Conservation (phyloP, 2,329 filamentous ascomycete genomes). For the Mollisia scopiformis region DNA sequence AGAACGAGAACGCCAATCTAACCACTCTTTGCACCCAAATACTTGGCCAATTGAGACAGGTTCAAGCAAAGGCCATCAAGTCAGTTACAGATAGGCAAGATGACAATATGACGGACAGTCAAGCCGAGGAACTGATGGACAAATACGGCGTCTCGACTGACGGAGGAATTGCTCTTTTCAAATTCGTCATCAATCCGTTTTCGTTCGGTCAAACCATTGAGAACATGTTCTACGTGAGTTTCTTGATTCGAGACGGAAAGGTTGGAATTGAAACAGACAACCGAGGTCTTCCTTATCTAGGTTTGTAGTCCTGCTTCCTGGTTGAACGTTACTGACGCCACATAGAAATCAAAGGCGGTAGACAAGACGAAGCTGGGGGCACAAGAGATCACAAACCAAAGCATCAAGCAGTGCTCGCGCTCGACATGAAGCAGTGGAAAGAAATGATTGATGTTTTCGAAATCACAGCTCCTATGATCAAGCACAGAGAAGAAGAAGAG, state of each 20-base stretch:
- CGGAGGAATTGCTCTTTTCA: constrained; percentile 77
- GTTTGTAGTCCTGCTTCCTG: constrained; percentile 54
- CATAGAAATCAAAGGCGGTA: constrained; percentile 19
- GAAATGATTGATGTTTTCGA: constrained; percentile 76
- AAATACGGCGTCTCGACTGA: constrained; percentile 66
- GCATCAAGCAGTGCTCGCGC: constrained; percentile 85
- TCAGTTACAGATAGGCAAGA: constrained; percentile 45
- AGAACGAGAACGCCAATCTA: constrained; percentile 77
- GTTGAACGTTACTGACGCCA: constrained; percentile 39
- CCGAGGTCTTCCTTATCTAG: constrained; percentile 74
- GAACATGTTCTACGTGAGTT: constrained; percentile 96
- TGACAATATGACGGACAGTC: constrained; percentile 50
- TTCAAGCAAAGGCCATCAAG: not conserved
- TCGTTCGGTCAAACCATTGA: constrained; percentile 96
- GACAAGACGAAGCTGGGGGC: constrained; percentile 13
- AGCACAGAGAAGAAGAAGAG: constrained; percentile 67
- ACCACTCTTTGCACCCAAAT: constrained; percentile 81
- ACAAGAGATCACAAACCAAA: constrained; percentile 56
- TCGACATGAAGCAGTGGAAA: constrained; percentile 85
- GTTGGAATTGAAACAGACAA: constrained; percentile 76
- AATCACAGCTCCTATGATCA: constrained; percentile 80
- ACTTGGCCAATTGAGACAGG: constrained; percentile 38
- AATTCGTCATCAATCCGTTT: constrained; percentile 85
- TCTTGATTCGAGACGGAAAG: constrained; percentile 85
- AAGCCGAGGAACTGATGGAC: constrained; percentile 59